Evolutionary conservation across 441 rosid species (phyloP), one percentile per base, ranked within the genome.

Genomic region (Corymbia calophylla): DNA sequence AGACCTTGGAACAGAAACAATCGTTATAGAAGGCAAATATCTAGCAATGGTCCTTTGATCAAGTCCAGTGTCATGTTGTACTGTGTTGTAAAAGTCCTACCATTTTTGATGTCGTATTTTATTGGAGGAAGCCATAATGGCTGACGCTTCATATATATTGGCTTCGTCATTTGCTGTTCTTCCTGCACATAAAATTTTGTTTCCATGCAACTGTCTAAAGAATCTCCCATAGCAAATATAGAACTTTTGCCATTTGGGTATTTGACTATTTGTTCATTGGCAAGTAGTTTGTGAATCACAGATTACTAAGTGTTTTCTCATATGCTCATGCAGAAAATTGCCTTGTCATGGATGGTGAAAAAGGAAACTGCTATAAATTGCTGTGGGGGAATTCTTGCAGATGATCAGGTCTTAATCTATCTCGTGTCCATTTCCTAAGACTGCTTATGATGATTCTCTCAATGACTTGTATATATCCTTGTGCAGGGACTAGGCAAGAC

Each of bases 371-470:
- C 96, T 90, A 16, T 90, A 35, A 92, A 96, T 88, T 98, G 99
- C 94, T 94, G 95, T 1, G 99, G 99, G 91, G 99, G 99, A 92
- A 98, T 98, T 90, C 98, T 98, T 89, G 99, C 99, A 54, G 99
- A 98, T 92, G 99, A 98, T 93, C 99, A 98, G 99, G 99, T 97
- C 51, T 44, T 58, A 70, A 73, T 89, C 88, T 88, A 54, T 55
- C 88, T 92, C 32, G 15, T 88, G 88, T 90, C 87, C 89, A 56
- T 55, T 91, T 92, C 89, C 89, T 86, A 87, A 88, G 56, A 88
- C 87, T 55, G 25, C 66, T 89, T 90, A 86, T 53, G 55, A 58
- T 89, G 27, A 31, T 53, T 49, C 49, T 62, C 29, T 23, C 21
- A 53, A 86, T 53, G 17, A 58, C 18, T 84, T 53, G 9, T 58